Percentiles rank a stretch among this genome's conserved stretches.
These are phyloP conservation scores for Ceratobasidium sp. DNA, from an alignment of 1,284 basidiomycete genomes.

Conservation along the genomic window DNA sequence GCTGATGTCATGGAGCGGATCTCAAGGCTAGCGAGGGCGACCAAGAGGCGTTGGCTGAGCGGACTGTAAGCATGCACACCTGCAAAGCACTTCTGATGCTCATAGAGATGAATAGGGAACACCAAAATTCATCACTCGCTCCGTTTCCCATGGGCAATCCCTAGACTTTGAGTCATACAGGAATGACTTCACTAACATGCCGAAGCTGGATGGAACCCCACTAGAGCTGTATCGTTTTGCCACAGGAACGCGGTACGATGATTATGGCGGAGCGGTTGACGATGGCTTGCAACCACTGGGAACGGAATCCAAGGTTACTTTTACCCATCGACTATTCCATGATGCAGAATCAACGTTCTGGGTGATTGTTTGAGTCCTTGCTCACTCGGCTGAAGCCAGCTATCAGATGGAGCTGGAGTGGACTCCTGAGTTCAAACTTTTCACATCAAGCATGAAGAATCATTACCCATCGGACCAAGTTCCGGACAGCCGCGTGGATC, in stretches of 20 bases:
- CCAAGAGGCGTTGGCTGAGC: not conserved
- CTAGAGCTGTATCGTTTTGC: not conserved
- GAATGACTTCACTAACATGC: not conserved
- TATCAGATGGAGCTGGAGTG: not conserved
- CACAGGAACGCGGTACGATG: too few relatives aligned
- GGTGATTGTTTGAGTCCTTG: constrained; percentile 14
- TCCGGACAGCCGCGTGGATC: not conserved
- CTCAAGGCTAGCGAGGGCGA: not conserved
- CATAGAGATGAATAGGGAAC: not conserved
- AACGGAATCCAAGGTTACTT: not conserved
- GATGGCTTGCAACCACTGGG: too few relatives aligned
- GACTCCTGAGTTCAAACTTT: not conserved
- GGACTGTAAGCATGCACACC: not conserved
- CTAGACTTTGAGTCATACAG: not conserved
- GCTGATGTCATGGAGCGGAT: not conserved
- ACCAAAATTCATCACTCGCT: constrained; percentile 19
- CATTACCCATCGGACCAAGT: not conserved
- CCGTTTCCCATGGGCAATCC: not conserved
- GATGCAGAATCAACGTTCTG: constrained; percentile 25
- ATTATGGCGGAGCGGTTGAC: not conserved
- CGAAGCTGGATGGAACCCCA: not conserved
- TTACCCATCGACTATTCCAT: constrained; percentile 12
- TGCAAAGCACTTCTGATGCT: not conserved
- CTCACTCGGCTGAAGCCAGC: not conserved
- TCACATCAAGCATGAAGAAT: not conserved